Conservation (phyloP, 768 basidiomycete species). For the Kwoniella heveanensis region DNA sequence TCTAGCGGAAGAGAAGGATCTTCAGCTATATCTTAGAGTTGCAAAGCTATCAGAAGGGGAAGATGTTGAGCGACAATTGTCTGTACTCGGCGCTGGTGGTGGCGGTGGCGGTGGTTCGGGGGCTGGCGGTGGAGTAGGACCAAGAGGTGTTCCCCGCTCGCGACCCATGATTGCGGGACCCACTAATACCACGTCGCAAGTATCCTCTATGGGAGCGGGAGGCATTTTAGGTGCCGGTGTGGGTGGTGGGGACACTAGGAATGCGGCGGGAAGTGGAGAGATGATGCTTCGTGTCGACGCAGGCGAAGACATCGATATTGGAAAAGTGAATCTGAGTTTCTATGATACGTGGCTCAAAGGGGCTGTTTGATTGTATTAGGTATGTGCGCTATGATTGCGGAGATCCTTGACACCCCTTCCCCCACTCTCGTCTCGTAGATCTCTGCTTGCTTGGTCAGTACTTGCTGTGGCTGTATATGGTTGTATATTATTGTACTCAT, state of each 20-base stretch:
- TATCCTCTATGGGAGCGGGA: background rate
- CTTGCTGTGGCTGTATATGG: too few relatives aligned
- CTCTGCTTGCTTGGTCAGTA: too few relatives aligned
- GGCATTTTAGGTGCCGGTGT: too few relatives aligned
- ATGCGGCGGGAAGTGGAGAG: background rate
- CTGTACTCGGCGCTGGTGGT: background rate
- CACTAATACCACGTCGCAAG: background rate
- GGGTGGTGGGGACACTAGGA: background rate
- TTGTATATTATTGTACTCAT: too few relatives aligned
- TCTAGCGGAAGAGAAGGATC: constrained; percentile 51
- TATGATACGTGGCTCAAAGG: constrained; percentile 40
- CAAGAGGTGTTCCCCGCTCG: background rate
- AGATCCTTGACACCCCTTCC: too few relatives aligned
- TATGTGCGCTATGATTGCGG: too few relatives aligned
- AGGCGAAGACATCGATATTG: constrained; percentile 8
- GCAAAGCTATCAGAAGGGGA: constrained; percentile 42
- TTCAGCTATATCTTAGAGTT: constrained; percentile 45
- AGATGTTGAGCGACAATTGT: constrained; percentile 17
- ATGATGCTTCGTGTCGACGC: background rate
- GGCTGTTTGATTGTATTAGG: background rate
- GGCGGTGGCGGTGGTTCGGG: background rate
- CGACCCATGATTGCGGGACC: background rate
- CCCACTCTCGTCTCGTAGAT: too few relatives aligned
- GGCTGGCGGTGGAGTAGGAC: constrained; percentile 1
- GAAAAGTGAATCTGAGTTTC: constrained; percentile 22